Evolutionary conservation across 139 green algal genomes (phyloP).

Genomic region (Asterochloris erici): DNA sequence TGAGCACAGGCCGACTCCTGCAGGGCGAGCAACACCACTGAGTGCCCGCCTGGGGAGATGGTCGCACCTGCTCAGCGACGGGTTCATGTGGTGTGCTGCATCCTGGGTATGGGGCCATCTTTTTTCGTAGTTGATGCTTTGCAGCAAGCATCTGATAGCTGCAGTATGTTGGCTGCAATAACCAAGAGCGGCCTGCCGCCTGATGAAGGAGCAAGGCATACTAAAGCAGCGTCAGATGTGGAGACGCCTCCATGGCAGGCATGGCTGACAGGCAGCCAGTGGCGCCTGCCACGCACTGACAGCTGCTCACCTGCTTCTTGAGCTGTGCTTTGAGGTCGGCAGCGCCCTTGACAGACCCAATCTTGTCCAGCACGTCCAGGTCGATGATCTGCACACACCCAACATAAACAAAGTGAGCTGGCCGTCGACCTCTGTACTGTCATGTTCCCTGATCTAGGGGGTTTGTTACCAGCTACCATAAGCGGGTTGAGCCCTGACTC

Average conservation of each 20-base stretch:
- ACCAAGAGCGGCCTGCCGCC: too few relatives aligned
- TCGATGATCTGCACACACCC: constrained; percentile 44
- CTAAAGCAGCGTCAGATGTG: not conserved
- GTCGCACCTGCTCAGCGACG: not conserved
- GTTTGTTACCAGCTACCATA: not conserved
- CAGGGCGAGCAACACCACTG: not conserved
- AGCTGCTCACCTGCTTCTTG: constrained; percentile 30
- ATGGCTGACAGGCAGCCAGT: not conserved
- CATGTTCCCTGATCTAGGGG: not conserved
- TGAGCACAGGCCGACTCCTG: constrained; percentile 42
- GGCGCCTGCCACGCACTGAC: not conserved
- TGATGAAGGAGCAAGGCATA: not conserved
- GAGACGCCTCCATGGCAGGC: not conserved
- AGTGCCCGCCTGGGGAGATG: not conserved
- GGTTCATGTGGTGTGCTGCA: too few relatives aligned
- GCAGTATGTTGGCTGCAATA: too few relatives aligned
- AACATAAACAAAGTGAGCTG: not conserved
- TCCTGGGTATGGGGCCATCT: not conserved
- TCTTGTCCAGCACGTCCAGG: constrained; percentile 66
- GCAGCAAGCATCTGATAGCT: too few relatives aligned
- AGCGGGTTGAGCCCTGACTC: not conserved
- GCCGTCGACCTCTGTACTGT: not conserved
- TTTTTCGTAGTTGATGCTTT: not conserved
- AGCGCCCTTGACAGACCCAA: constrained; percentile 44
- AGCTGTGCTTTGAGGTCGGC: constrained; percentile 61